These are phyloP conservation scores for Schoenoplectus tabernaemontani DNA, from an alignment of 202 grass and related monocot genomes.

Conservation along the genomic window DNA sequence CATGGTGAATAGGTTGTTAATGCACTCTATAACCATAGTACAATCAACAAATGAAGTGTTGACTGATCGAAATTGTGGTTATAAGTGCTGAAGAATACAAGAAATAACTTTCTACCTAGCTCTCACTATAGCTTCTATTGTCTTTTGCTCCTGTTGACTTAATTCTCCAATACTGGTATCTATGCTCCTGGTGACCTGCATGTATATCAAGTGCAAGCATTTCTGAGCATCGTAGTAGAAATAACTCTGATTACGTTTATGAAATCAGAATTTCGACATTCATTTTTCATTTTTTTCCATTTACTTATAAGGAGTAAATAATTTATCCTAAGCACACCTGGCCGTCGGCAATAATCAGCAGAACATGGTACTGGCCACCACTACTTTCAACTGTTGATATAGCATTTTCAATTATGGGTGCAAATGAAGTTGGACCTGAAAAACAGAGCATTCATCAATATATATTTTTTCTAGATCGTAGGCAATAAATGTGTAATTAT, in stretches of 20 bases:
- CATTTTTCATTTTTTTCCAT: no score
- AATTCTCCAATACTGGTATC: conserved; percentile 57
- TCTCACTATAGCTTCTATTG: conserved; percentile 72
- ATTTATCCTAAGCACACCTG: conserved; percentile 29
- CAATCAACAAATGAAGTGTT: background rate
- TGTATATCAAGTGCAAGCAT: conserved; percentile 37
- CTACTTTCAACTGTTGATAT: conserved; percentile 60
- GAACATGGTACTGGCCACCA: conserved; percentile 63
- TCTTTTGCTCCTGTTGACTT: conserved; percentile 69
- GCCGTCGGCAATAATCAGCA: conserved; percentile 65
- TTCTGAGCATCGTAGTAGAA: conserved; percentile 13
- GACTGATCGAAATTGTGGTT: background rate
- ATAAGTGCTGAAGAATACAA: background rate
- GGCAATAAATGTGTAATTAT: background rate
- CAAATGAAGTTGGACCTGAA: conserved; percentile 68
- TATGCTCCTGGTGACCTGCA: conserved; percentile 71
- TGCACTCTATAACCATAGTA: no score
- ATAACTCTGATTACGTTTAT: no score
- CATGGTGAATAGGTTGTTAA: no score
- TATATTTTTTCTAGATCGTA: background rate
- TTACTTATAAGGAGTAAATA: no score
- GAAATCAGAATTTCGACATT: no score
- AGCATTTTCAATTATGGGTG: conserved; percentile 74
- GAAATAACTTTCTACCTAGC: conserved; percentile 48
- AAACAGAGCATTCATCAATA: background rate